Conservation (phyloP, 257 asterid genomes). For the Petunia axillaris region DNA sequence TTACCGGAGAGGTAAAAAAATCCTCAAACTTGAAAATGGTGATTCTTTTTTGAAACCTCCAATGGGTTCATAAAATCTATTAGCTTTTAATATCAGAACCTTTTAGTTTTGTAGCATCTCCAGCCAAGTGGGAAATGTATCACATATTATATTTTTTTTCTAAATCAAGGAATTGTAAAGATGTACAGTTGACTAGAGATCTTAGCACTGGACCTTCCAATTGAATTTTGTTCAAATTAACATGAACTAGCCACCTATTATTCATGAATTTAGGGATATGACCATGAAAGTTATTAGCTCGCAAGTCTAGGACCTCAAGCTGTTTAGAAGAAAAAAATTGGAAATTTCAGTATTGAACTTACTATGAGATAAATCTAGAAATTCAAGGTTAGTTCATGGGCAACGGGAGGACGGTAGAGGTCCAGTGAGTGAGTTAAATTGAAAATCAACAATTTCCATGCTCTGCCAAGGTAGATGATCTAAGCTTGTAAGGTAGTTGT, state of each 20-base stretch:
- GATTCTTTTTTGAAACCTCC: background rate
- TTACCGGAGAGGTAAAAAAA: background rate
- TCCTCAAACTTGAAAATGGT: background rate
- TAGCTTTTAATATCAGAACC: slow-evolving; percentile 14
- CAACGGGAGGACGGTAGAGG: background rate
- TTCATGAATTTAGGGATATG: too few species aligned
- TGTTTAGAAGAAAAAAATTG: too few species aligned
- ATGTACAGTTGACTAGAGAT: too few species aligned
- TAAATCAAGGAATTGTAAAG: too few species aligned
- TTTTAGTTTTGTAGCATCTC: background rate
- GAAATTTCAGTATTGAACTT: background rate
- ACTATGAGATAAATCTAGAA: too few species aligned
- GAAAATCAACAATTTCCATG: background rate
- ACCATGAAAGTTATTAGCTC: background rate
- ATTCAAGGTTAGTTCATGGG: background rate
- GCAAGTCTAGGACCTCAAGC: background rate
- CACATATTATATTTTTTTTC: background rate
- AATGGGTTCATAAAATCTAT: slow-evolving; percentile 9
- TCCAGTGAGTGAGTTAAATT: background rate
- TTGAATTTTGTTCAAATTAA: too few species aligned
- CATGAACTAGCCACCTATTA: too few species aligned
- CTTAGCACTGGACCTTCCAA: too few species aligned
- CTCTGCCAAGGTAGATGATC: too few species aligned
- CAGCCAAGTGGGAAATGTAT: background rate
- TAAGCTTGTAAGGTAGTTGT: background rate